Conservation (phyloP, 2,329 filamentous ascomycete genomes). For the Podosphaera fusca region DNA sequence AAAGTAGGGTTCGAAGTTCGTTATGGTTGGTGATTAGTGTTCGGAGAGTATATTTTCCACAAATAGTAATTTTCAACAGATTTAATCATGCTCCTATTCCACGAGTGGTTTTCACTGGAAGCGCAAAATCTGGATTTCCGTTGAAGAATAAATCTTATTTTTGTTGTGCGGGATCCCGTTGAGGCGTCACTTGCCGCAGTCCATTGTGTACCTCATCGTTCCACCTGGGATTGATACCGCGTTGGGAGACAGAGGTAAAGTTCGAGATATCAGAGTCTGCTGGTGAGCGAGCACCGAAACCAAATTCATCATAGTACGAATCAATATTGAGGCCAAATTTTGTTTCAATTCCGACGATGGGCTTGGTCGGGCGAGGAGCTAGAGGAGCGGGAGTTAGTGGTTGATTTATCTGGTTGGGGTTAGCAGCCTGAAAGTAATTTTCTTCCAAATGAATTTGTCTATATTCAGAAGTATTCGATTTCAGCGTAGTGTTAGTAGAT, state of each 20-base stretch:
- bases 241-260: conserved; percentile 78
- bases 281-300: conserved; percentile 41
- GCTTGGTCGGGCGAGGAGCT: conserved; percentile 10
- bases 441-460: conserved; percentile 11
- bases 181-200: conserved; percentile 11
- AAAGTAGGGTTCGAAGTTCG: not conserved
- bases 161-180: conserved; percentile 16
- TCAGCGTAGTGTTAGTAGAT: conserved; percentile 18
- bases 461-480: conserved; percentile 15
- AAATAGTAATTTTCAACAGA: not conserved
- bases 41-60: not conserved
- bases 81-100: conserved; percentile 2
- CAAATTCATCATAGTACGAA: conserved; percentile 38
- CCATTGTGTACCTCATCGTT: conserved; percentile 21
- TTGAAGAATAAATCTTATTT: conserved; percentile 53
- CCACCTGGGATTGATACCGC: conserved; percentile 77
- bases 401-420: conserved; percentile 36
- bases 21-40: not conserved
- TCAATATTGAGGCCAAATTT: conserved; percentile 11
- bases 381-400: conserved; percentile 12
- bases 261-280: conserved; percentile 58
- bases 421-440: conserved; percentile 65
- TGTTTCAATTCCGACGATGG: not conserved
- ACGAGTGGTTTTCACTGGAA: conserved; percentile 20
- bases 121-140: conserved; percentile 66